phyloP scores from a whole-genome alignment of 2,329 filamentous ascomycete species.

The Beauveria caledonica region DNA sequence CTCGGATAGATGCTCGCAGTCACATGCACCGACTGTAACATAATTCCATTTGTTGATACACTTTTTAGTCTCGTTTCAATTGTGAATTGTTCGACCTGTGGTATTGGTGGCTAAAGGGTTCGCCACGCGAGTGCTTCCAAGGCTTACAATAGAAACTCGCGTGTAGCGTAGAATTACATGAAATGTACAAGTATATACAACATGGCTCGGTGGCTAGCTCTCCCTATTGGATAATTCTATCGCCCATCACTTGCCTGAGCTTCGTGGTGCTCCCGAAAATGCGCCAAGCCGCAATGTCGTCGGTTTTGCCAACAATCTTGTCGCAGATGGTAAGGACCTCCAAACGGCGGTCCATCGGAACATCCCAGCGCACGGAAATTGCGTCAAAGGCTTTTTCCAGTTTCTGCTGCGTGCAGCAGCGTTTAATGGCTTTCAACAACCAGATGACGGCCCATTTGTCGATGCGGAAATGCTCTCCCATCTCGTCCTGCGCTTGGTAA shows the following conservation, averaged over 20 bases:
- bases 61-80: not conserved
- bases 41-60: conserved; percentile 13
- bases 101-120: not conserved
- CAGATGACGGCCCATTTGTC: conserved; percentile 54
- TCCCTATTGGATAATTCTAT: not conserved
- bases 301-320: not conserved
- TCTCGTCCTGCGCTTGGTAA: conserved; percentile 42
- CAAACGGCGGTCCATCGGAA: not conserved
- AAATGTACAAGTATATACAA: conserved; percentile 6
- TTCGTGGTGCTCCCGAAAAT: not conserved
- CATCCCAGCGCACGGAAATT: conserved; percentile 38
- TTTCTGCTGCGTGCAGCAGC: conserved; percentile 43
- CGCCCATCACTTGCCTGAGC: not conserved
- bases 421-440: conserved; percentile 55
- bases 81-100: not conserved
- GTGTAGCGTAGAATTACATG: not conserved
- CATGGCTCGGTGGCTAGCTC: no score
- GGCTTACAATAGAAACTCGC: conserved; percentile 13
- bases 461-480: conserved; percentile 40
- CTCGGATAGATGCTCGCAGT: conserved; percentile 11
- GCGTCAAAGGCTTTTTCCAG: conserved; percentile 47
- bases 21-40: conserved; percentile 11
- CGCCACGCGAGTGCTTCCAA: not conserved
- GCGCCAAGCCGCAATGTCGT: conserved; percentile 5
- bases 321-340: conserved; percentile 7